phyloP scores from a whole-genome alignment of 1,284 basidiomycete species.

The Chiua sp. region DNA sequence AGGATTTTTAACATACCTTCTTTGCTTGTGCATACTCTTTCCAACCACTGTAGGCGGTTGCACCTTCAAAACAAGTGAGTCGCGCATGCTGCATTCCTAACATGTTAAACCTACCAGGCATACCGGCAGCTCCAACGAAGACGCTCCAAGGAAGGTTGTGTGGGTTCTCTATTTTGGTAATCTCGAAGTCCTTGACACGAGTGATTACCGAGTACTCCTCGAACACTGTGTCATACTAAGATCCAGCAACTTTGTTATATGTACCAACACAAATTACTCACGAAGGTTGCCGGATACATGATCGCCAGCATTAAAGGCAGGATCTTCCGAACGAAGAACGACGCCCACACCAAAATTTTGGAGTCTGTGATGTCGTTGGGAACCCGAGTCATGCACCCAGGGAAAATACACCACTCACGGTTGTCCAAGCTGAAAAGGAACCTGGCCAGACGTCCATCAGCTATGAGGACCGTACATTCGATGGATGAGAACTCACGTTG shows the following conservation, averaged over 20 bases:
- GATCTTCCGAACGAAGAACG: slow-evolving; percentile 38
- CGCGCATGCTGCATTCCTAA: no score
- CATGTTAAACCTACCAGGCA: slow-evolving; percentile 18
- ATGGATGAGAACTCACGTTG: not conserved
- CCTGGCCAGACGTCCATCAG: not conserved
- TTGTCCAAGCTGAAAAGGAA: slow-evolving; percentile 17
- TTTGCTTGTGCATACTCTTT: slow-evolving; percentile 29
- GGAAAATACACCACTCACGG: slow-evolving; percentile 9
- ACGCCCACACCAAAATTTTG: slow-evolving; percentile 20
- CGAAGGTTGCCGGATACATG: slow-evolving; percentile 17
- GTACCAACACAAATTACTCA: not conserved
- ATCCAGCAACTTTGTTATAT: no score
- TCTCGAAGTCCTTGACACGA: slow-evolving; percentile 15
- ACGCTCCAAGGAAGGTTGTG: slow-evolving; percentile 24
- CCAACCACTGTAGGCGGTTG: slow-evolving; percentile 28
- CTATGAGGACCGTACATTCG: no score
- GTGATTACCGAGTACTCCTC: slow-evolving; percentile 30
- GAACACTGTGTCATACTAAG: slow-evolving; percentile 6
- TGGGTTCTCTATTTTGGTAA: slow-evolving; percentile 19
- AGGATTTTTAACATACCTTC: slow-evolving; percentile 4
- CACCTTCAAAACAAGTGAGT: slow-evolving; percentile 12
- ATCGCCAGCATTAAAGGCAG: slow-evolving; percentile 27
- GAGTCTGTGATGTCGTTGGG: no score
- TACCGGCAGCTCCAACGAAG: slow-evolving; percentile 26
- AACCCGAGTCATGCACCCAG: no score